Percentiles rank a stretch among this genome's conserved stretches.
Evolutionary conservation across 2,329 filamentous ascomycete genomes (phyloP).

Genomic region (Fusarium sp.): DNA sequence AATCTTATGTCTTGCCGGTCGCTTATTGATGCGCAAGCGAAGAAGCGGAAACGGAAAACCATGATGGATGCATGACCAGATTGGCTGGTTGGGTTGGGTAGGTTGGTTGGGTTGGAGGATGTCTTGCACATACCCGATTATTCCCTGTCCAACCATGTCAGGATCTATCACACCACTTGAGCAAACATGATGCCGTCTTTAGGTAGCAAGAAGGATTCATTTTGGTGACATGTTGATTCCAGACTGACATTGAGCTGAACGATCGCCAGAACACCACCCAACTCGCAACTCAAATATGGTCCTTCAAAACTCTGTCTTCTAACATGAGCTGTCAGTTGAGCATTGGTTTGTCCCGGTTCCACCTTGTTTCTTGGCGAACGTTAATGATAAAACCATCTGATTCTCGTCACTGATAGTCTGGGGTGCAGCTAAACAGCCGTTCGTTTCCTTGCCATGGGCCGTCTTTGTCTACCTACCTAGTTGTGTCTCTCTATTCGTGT

Average conservation of each 20-base stretch:
- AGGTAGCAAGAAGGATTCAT: not conserved
- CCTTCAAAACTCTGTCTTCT: not conserved
- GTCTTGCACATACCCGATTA: not conserved
- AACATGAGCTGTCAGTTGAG: not conserved
- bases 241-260: not conserved
- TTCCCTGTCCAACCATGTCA: constrained; percentile 1
- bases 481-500: not conserved
- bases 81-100: not conserved
- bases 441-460: not conserved
- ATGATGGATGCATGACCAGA: not conserved
- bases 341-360: not conserved
- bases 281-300: not conserved
- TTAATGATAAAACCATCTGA: not conserved
- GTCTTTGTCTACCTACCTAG: not conserved
- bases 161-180: constrained; percentile 22
- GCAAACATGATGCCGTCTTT: not conserved
- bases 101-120: not conserved
- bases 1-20: constrained; percentile 16
- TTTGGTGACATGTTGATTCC: not conserved
- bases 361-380: not conserved
- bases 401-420: not conserved
- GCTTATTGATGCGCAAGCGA: constrained; percentile 2
- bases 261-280: not conserved
- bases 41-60: not conserved
- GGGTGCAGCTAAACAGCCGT: not conserved